Evolutionary conservation across 2,329 filamentous ascomycete species (phyloP), one percentile per base, ranked within the genome.

Genomic region (Zalaria obscura): DNA sequence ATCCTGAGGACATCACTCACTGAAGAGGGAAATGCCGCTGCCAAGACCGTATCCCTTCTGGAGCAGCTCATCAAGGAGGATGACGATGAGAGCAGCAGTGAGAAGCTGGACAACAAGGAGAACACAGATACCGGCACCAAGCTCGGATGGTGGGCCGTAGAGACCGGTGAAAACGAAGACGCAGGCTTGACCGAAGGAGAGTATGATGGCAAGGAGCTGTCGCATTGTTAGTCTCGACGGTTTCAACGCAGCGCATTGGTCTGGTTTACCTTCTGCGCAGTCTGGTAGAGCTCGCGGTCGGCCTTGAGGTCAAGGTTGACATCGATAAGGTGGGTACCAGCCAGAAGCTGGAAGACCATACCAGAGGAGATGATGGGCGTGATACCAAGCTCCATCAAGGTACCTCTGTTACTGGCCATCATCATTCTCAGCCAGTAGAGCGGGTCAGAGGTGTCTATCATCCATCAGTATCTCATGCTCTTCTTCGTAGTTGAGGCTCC

Each of bases 351-450:
- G 79, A 98, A 98, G 59, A 98, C 87, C 91, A 98, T 98, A 68
- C 91, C 91, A 32, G 91, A 96, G 46, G 91, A 95, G 69, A 98
- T 96, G 67, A 98, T 98, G 56, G 93, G 93, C 25, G 91, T 94
- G 56, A 96, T 71, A 45, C 61, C 61, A 40, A 63, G 47, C 47
- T 63, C 60, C 59, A 62, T 62, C 11, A 63, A 50, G 9, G 59
- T 62, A 43, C 60, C 60, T 39, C 60, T 80, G 67, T 98, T 98
- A 82, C 86, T 94, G 61, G 91, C 91, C 77, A 96, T 79, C 80
- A 98, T 95, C 89, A 98, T 96, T 68, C 91, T 83, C 60, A 98
- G 76, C 91, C 91, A 98, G 78, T 98, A 98, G 58, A 98, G 75
- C 55, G 91, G 93, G 70, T 98, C 93, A 47, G 91, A 96, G 56